phyloP scores from a whole-genome alignment of 2,329 filamentous ascomycete genomes.

The Exophiala mesophila region DNA sequence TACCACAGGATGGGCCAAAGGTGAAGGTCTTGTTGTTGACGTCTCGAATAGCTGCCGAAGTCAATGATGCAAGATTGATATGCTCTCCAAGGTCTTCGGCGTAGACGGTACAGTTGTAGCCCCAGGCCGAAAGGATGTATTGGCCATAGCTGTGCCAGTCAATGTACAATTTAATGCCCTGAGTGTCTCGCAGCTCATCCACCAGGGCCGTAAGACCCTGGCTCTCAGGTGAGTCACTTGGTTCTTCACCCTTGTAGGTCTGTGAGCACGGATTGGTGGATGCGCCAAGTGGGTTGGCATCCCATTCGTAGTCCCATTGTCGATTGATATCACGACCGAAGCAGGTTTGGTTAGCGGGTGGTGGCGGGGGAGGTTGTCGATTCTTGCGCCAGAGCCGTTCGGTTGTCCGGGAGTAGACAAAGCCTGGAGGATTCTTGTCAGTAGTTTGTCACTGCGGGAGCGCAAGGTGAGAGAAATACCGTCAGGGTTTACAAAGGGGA shows the following conservation, averaged over 20 bases:
- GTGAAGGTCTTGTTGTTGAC: constrained; percentile 46
- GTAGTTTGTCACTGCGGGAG: background rate
- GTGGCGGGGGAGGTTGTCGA: constrained; percentile 36
- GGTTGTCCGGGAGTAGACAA: constrained; percentile 53
- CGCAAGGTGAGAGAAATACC: constrained; percentile 34
- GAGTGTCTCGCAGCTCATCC: constrained; percentile 38
- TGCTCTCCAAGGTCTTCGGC: constrained; percentile 47
- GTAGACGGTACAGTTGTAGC: constrained; percentile 51
- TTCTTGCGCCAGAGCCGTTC: constrained; percentile 62
- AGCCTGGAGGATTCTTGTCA: constrained; percentile 38
- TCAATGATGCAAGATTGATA: constrained; percentile 45
- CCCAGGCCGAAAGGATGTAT: constrained; percentile 53
- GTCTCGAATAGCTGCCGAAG: constrained; percentile 51
- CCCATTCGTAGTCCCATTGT: constrained; percentile 54
- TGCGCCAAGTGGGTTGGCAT: constrained; percentile 38
- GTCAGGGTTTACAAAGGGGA: constrained; percentile 60
- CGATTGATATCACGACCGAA: constrained; percentile 55
- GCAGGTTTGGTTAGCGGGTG: constrained; percentile 30
- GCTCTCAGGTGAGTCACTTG: constrained; percentile 50
- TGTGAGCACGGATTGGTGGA: constrained; percentile 50
- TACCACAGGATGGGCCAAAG: constrained; percentile 51
- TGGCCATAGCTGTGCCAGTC: constrained; percentile 63
- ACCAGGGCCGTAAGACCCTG: constrained; percentile 47
- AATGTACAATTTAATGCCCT: constrained; percentile 57
- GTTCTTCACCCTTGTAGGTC: constrained; percentile 38